Conservation (phyloP, 2,329 filamentous ascomycete genomes). For the Xylaria sp. region DNA sequence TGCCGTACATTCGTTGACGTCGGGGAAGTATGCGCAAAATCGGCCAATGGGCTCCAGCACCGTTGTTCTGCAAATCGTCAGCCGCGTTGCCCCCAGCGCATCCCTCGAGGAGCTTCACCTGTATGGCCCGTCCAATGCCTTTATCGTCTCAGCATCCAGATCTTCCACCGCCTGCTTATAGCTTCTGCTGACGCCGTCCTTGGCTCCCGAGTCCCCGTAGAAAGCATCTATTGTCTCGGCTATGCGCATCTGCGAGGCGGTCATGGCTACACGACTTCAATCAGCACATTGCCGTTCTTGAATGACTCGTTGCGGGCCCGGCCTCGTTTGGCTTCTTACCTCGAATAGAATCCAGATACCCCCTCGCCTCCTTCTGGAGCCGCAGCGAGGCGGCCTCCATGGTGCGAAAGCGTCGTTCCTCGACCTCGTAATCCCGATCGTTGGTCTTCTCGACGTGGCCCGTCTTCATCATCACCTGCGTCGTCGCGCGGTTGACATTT, state of each 20-base stretch:
- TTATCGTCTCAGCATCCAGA: conserved; percentile 96
- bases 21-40: conserved; percentile 98
- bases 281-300: conserved; percentile 12
- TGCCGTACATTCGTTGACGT: conserved; percentile 88
- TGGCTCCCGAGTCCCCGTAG: conserved; percentile 93
- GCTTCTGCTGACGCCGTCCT: conserved; percentile 91
- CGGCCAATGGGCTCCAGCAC: conserved; percentile 93
- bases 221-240: conserved; percentile 99
- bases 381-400: conserved; percentile 94
- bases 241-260: conserved; percentile 98
- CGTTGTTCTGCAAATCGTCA: conserved; percentile 64
- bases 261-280: conserved; percentile 72
- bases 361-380: conserved; percentile 96
- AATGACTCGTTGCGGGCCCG: background rate
- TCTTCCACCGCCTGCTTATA: conserved; percentile 99
- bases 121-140: conserved; percentile 95
- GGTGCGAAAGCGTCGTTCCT: conserved; percentile 93
- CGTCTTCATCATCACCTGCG: conserved; percentile 99
- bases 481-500: conserved; percentile 97
- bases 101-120: conserved; percentile 51
- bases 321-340: conserved; percentile 54
- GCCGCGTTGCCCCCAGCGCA: background rate
- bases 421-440: conserved; percentile 97
- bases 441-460: conserved; percentile 98
- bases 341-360: conserved; percentile 93